These are phyloP conservation scores for Pyricularia sp. DNA, from an alignment of 2,329 filamentous ascomycete genomes.

Conservation along the genomic window DNA sequence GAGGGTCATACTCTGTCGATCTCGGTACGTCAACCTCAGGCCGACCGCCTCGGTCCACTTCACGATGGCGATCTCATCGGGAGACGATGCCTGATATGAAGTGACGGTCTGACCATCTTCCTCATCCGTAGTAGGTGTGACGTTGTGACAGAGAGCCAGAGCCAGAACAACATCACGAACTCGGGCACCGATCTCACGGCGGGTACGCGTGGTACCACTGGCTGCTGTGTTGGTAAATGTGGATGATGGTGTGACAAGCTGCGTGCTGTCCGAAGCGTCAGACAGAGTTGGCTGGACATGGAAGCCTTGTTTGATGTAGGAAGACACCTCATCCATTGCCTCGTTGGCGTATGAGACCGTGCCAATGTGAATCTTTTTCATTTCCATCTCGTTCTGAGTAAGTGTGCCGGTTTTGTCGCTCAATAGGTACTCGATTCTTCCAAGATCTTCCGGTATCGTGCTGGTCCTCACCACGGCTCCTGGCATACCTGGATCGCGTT, in stretches of 20 bases:
- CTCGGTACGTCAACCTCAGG: constrained; percentile 68
- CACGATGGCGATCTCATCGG: constrained; percentile 96
- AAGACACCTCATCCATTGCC: constrained; percentile 91
- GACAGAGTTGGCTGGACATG: constrained; percentile 32
- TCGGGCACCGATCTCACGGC: constrained; percentile 84
- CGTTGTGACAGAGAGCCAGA: constrained; percentile 89
- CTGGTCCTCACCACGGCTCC: constrained; percentile 90
- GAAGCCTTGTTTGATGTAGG: constrained; percentile 79
- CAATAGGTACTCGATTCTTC: constrained; percentile 87
- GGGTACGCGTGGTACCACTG: constrained; percentile 60
- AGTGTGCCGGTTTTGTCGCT: constrained; percentile 98
- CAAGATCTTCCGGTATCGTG: constrained; percentile 92
- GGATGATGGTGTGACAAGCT: constrained; percentile 65
- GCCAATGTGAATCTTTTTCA: constrained; percentile 97
- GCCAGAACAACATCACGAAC: constrained; percentile 89
- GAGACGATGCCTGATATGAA: constrained; percentile 91
- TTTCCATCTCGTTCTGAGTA: constrained; percentile 96
- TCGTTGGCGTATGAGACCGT: constrained; percentile 98
- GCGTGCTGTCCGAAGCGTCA: constrained; percentile 27
- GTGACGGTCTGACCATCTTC: constrained; percentile 64
- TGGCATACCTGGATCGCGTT: constrained; percentile 77
- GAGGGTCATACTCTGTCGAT: constrained; percentile 74
- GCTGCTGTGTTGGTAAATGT: constrained; percentile 47
- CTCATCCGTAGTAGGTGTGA: constrained; percentile 81
- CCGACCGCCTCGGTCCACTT: constrained; percentile 91